Conservation (phyloP, 2,329 filamentous ascomycete genomes). For the Sarocladium oryzae region DNA sequence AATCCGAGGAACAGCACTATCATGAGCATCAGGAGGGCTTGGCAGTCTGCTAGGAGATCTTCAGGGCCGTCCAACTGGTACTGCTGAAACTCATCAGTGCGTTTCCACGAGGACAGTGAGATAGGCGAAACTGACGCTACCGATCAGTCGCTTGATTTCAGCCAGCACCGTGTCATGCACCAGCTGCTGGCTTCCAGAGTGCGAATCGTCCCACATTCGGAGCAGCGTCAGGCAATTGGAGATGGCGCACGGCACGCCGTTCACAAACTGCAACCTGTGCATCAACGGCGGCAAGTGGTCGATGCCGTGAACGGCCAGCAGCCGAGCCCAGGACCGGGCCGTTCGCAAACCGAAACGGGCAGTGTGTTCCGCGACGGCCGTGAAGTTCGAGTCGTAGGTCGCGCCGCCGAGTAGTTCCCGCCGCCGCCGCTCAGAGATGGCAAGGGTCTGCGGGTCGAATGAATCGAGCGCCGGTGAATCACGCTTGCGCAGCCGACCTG, state of each 20-base stretch:
- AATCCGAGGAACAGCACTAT: conserved; percentile 11
- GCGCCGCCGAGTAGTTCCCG: conserved; percentile 1
- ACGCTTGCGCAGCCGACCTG: too few species aligned
- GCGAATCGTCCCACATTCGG: conserved; percentile 11
- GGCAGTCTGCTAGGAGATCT: conserved; percentile 10
- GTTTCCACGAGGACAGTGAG: too few species aligned
- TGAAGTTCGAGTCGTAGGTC: not conserved
- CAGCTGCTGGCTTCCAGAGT: not conserved
- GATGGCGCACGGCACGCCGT: conserved; percentile 8
- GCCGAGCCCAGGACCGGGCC: conserved; percentile 13
- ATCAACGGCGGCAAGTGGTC: conserved; percentile 13
- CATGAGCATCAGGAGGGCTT: conserved; percentile 11
- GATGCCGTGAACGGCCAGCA: conserved; percentile 12
- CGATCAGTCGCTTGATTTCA: conserved; percentile 11
- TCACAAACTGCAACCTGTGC: conserved; percentile 12
- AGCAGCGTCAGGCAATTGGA: conserved; percentile 13
- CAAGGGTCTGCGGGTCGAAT: not conserved
- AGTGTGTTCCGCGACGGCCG: conserved; percentile 9
- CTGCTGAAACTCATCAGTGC: conserved; percentile 4
- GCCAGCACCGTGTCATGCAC: conserved; percentile 9
- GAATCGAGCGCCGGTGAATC: not conserved
- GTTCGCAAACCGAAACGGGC: conserved; percentile 13
- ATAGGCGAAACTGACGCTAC: conserved; percentile 9
- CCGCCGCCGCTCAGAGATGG: not conserved
- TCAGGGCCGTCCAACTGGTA: conserved; percentile 5